Evolutionary conservation across 225 moss, liverwort and hornwort species (phyloP).

Genomic region (Neckera pumila): DNA sequence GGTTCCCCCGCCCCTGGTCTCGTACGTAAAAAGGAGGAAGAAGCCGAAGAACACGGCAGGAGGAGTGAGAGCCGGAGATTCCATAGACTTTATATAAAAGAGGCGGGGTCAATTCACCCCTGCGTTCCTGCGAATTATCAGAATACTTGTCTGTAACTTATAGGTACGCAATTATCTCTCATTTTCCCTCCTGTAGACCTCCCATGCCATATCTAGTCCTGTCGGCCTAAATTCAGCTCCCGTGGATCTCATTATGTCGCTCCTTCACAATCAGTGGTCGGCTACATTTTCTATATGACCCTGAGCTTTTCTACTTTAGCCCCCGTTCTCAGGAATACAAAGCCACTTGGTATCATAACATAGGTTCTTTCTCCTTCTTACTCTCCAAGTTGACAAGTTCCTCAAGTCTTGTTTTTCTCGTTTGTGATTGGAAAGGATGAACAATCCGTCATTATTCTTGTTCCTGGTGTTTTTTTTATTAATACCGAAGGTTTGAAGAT

Average conservation of each 20-base stretch:
- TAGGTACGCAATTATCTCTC: neutral
- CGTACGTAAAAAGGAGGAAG: neutral
- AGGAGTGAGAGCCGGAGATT: conserved; percentile 12
- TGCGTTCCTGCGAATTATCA: neutral
- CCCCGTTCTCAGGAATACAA: neutral
- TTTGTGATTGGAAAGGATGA: neutral
- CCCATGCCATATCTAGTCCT: neutral
- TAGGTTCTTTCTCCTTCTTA: neutral
- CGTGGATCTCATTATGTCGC: neutral
- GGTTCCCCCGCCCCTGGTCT: neutral
- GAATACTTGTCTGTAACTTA: conserved; percentile 5
- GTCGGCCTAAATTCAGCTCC: neutral
- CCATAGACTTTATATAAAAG: neutral
- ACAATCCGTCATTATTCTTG: neutral
- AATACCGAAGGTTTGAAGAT: neutral
- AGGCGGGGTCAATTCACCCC: neutral
- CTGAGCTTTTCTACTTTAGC: neutral
- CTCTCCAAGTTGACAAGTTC: neutral
- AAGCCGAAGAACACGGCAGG: neutral
- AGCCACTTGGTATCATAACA: neutral
- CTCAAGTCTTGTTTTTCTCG: no score
- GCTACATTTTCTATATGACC: neutral
- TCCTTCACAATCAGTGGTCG: neutral
- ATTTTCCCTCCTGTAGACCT: neutral
- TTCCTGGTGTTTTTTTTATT: no score